Evolutionary conservation across 495 filamentous ascomycete genomes (phyloP), one percentile per base, ranked within the genome.

Genomic region (Neurospora intermedia): DNA sequence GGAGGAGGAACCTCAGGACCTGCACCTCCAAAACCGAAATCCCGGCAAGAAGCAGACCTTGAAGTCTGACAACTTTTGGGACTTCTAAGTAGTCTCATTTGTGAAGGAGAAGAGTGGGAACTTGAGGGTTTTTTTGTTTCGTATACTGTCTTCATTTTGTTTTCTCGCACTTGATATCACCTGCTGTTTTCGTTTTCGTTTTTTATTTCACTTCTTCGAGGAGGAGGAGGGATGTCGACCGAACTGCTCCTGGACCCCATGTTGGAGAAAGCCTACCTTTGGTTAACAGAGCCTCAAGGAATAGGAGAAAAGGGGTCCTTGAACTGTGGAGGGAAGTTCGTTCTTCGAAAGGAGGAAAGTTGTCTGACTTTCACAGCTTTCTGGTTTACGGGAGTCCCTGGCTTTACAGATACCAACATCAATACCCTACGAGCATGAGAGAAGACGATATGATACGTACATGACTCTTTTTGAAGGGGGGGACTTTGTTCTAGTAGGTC

Each of bases 61-160:
- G 41, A 81, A 81, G 72, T 73, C 80, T 72, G 76, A 82, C 59
- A 78, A 82, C 77, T 80, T 87, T 69, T 89, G 88, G 88, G 87
- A 90, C 73, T 89, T 85, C 75, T 89, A 84, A 79, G 70, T 41
- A 42, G 42, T 43, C 15, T 6, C 13, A 11, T 41, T 9, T 9
- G 2, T 43, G 15, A 18, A 43, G 6, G 15, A 6, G 42, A 43
- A 43, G 15, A 43, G 42, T 43, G 42, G 42, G 42, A 18, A 43
- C 42, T 18, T 43, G 42, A 7, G 3, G 18, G 38, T 40, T 23
- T 40, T 23, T 41, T 31, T 35, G 54, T 8, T 31, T 62, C 13
- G 13, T 66, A 66, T 66, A 38, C 27, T 35, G 54, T 66, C 27
- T 6, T 66, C 27, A 35, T 35, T 1, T 18, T 66, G 27, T 66